Evolutionary conservation across 2,329 filamentous ascomycete species (phyloP), one percentile per base, ranked within the genome.

Genomic region (Pseudogymnoascus sp.): DNA sequence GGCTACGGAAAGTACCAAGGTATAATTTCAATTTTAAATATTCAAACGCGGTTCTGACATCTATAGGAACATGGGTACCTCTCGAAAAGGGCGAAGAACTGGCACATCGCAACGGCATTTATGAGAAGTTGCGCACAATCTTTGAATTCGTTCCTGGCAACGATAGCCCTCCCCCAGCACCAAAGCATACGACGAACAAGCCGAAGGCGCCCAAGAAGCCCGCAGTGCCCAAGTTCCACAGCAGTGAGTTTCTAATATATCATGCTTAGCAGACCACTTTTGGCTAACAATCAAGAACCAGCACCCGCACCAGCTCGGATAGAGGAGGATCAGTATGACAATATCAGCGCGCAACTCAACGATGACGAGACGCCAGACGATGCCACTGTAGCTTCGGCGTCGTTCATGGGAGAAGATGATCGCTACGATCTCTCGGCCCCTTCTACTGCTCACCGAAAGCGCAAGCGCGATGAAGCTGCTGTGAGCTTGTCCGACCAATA

Each of bases 1-100:
- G 95, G 95, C 14, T 97, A 97, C 75, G 95, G 95, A 71, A 97
- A 97, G 85, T 99, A 97, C 70, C 95, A 99, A 80, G 93, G 89
- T 91, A 72, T 18, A 65, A 49, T n/a, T 35, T 18, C 38, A 33
- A 33, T 21, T n/a, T 61, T 64, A 45, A 37, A 9, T n/a, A 2
- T 31, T 61, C 21, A 12, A 38, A 16, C 25, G n/a, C 25, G 8
- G 23, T 21, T 45, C 65, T 72, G 43, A 72, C 41, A 23, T 28
- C 8, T 60, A 21, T 67, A 93, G 90, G 95, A 71, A 99, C 95
- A 60, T 99, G 95, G 93, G 95, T 99, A 59, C 95, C 95, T 6
- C 83, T 99, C 6, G 82, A 87, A 12, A 86, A 90, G 66, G 95
- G 92, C 63, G 86, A 92, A 68, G 79, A 84, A 65, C 86, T 99